A percentile compares a stretch with the other conserved stretches of the same genome.
Conservation (phyloP, 768 basidiomycete species). For the Xerocomellus intermedius region DNA sequence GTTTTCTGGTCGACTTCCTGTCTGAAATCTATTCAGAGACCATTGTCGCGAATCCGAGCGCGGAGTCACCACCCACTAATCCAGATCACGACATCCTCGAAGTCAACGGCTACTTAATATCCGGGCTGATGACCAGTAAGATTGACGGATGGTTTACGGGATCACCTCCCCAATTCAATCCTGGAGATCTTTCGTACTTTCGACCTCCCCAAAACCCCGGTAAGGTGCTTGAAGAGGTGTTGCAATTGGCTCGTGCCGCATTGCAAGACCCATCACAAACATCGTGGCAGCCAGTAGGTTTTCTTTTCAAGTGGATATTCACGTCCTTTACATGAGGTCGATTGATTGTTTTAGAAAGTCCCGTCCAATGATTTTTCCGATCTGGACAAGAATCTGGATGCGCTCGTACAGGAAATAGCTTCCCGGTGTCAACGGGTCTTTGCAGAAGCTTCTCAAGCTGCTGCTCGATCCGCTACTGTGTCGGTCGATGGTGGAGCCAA, state of each 20-base stretch:
- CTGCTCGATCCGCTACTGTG: conserved; percentile 57
- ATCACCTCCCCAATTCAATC: conserved; percentile 38
- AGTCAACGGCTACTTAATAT: conserved; percentile 76
- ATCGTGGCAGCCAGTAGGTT: conserved; percentile 54
- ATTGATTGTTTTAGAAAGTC: conserved; percentile 42
- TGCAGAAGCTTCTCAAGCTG: conserved; percentile 57
- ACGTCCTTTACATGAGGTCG: conserved; percentile 25
- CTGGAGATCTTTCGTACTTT: conserved; percentile 30
- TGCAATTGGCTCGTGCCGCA: conserved; percentile 49
- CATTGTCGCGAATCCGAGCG: conserved; percentile 48
- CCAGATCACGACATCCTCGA: conserved; percentile 71
- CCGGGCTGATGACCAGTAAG: conserved; percentile 62
- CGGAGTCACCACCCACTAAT: conserved; percentile 44
- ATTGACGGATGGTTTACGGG: conserved; percentile 84
- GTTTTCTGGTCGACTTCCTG: conserved; percentile 10
- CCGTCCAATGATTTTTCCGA: conserved; percentile 50
- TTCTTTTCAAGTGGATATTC: conserved; percentile 26
- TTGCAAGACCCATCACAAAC: conserved; percentile 46
- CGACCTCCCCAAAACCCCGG: conserved; percentile 19
- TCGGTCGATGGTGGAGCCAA: conserved; percentile 30
- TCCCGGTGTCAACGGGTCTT: conserved; percentile 61
- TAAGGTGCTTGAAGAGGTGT: conserved; percentile 34
- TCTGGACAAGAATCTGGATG: conserved; percentile 68
- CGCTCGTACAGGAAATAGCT: conserved; percentile 61
- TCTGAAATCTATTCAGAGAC: conserved; percentile 39